A percentile compares a stretch with the other conserved stretches of the same genome.
Evolutionary conservation across 441 rosid genomes (phyloP).

Genomic region (Arabidopsis lyrata): DNA sequence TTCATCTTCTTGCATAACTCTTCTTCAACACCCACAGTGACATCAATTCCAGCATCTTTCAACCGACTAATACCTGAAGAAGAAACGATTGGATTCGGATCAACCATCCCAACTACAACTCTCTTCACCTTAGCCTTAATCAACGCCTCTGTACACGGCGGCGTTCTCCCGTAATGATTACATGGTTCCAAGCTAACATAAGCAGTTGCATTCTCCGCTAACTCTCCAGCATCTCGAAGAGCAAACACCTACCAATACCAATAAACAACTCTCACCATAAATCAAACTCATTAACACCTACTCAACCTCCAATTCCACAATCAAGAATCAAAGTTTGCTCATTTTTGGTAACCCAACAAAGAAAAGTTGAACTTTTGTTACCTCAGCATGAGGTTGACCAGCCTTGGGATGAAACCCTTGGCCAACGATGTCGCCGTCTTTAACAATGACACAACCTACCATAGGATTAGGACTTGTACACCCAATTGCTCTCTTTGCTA

Average conservation of each 20-base stretch:
- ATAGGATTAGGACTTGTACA: constrained; percentile 91
- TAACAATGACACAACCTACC: constrained; percentile 94
- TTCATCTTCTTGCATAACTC: constrained; percentile 78
- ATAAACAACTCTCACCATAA: constrained; percentile 10
- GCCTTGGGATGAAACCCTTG: constrained; percentile 98
- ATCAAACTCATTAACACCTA: constrained; percentile 20
- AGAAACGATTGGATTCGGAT: constrained; percentile 90
- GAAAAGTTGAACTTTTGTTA: constrained; percentile 35
- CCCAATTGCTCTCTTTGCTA: constrained; percentile 83
- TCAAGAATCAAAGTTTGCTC: constrained; percentile 22
- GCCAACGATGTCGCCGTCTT: constrained; percentile 85
- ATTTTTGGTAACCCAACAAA: constrained; percentile 32
- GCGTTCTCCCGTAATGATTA: constrained; percentile 90
- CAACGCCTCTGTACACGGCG: constrained; percentile 86
- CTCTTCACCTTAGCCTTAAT: constrained; percentile 86
- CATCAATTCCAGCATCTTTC: constrained; percentile 79
- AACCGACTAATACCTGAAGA: constrained; percentile 73
- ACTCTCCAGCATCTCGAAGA: constrained; percentile 76
- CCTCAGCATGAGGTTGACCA: constrained; percentile 98
- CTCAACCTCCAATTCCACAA: background rate
- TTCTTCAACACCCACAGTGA: constrained; percentile 77
- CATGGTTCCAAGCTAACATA: constrained; percentile 97
- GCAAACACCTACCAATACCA: constrained; percentile 75
- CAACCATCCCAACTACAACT: constrained; percentile 93
- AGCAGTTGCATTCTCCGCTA: constrained; percentile 88